Evolutionary conservation across 148 eudicot genomes (phyloP).

Genomic region (Camellia granthamiana): DNA sequence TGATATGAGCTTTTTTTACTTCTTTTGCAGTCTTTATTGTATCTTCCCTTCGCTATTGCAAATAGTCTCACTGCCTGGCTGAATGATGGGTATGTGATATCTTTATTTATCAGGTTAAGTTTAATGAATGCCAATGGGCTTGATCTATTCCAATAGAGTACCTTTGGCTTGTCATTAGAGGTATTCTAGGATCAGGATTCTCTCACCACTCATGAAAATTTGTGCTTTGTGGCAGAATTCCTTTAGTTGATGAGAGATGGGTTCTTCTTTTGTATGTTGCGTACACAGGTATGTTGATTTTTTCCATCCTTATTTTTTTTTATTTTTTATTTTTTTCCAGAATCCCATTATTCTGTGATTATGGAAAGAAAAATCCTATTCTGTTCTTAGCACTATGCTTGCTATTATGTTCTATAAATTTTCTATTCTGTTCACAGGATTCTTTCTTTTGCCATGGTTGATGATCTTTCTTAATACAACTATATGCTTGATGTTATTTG

Average conservation of each 20-base stretch:
- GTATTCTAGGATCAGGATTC: not conserved
- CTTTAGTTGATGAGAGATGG: constrained; percentile 82
- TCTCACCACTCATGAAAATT: not conserved
- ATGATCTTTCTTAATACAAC: not conserved
- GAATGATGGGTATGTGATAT: constrained; percentile 71
- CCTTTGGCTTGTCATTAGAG: not conserved
- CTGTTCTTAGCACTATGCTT: not conserved
- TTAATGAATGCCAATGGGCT: not conserved
- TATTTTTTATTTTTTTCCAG: not conserved
- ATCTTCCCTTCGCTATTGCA: constrained; percentile 91
- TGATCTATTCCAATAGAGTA: not conserved
- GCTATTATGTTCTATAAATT: not conserved
- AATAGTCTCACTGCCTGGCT: constrained; percentile 85
- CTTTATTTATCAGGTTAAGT: not conserved
- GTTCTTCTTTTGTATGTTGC: constrained; percentile 70
- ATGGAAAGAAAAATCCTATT: not conserved
- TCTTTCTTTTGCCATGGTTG: not conserved
- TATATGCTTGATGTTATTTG: not conserved
- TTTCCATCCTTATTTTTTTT: not conserved
- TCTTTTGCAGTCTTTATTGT: constrained; percentile 64
- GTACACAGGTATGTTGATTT: constrained; percentile 55
- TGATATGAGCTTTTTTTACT: constrained; percentile 1
- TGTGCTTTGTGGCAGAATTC: constrained; percentile 49
- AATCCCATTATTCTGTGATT: no score
- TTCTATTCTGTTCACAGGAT: not conserved